Evolutionary conservation across 2,329 filamentous ascomycete genomes (phyloP).

Genomic region (Neofusicoccum kwambonambiense): DNA sequence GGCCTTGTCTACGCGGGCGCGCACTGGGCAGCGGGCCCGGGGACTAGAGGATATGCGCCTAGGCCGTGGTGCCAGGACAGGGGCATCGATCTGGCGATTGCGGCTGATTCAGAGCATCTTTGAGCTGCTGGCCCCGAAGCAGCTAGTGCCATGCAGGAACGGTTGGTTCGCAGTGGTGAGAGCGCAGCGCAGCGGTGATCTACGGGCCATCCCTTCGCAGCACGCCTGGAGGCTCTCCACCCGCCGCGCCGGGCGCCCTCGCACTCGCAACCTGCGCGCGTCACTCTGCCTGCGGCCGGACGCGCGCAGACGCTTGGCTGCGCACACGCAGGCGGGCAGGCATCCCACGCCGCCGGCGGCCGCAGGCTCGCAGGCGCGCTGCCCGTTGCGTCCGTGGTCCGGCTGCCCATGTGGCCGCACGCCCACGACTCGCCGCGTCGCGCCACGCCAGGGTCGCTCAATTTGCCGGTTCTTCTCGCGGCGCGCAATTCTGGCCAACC

Average conservation of each 20-base stretch:
- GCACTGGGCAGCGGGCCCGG: neutral
- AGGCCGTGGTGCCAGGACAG: neutral
- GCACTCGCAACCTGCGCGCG: too few species aligned
- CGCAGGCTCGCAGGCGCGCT: neutral
- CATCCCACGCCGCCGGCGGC: neutral
- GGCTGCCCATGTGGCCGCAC: slow-evolving; percentile 4
- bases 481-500: neutral
- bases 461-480: neutral
- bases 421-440: neutral
- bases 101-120: neutral
- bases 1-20: neutral
- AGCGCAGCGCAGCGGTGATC: too few species aligned
- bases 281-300: too few species aligned
- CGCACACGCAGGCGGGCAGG: neutral
- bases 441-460: slow-evolving; percentile 1
- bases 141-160: neutral
- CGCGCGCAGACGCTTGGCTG: too few species aligned
- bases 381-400: neutral
- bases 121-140: neutral
- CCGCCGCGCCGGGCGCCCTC: too few species aligned
- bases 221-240: too few species aligned
- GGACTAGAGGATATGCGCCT: neutral
- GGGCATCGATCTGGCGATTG: slow-evolving; percentile 5
- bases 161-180: too few species aligned
- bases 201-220: too few species aligned